These are phyloP conservation scores for Verticillium zaregamsianum DNA, from an alignment of 2,329 filamentous ascomycete species.

Conservation along the genomic window DNA sequence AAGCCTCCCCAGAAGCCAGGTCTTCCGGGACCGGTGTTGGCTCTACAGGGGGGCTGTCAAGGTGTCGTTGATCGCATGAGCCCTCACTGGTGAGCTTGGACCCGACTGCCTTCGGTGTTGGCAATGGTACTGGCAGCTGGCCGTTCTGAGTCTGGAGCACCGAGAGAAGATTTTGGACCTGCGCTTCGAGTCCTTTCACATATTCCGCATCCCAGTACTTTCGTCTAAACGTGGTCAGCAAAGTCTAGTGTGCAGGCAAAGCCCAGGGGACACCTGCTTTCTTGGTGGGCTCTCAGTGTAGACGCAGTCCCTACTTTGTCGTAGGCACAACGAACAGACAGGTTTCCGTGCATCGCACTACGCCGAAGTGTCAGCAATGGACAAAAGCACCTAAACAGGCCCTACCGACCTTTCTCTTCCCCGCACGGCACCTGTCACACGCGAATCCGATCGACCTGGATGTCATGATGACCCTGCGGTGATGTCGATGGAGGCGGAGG, in stretches of 20 bases:
- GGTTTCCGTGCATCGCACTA: conserved; percentile 14
- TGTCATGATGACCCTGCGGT: conserved; percentile 3
- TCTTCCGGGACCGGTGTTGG: no score
- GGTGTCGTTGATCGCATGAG: no score
- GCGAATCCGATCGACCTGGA: conserved; percentile 10
- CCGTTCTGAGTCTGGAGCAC: conserved; percentile 9
- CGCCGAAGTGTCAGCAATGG: not conserved
- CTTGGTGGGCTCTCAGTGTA: conserved; percentile 9
- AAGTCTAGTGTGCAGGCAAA: not conserved
- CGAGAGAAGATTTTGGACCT: conserved; percentile 11
- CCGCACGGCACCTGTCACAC: conserved; percentile 8
- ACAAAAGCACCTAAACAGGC: not conserved
- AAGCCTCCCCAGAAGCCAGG: no score
- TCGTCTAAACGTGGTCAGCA: conserved; percentile 5
- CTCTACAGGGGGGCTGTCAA: no score
- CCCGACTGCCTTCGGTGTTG: not conserved
- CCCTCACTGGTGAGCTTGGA: no score
- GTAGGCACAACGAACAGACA: conserved; percentile 11
- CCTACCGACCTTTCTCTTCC: conserved; percentile 9
- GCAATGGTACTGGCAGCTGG: not conserved
- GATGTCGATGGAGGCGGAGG: not conserved
- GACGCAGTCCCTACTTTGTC: conserved; percentile 11
- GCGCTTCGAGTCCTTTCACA: conserved; percentile 13
- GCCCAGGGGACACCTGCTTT: conserved; percentile 1
- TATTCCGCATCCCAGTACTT: conserved; percentile 17